A percentile compares a stretch with the other conserved stretches of the same genome.
These are phyloP conservation scores for Ceriops decandra DNA, from an alignment of 345 rosid species.

Conservation along the genomic window DNA sequence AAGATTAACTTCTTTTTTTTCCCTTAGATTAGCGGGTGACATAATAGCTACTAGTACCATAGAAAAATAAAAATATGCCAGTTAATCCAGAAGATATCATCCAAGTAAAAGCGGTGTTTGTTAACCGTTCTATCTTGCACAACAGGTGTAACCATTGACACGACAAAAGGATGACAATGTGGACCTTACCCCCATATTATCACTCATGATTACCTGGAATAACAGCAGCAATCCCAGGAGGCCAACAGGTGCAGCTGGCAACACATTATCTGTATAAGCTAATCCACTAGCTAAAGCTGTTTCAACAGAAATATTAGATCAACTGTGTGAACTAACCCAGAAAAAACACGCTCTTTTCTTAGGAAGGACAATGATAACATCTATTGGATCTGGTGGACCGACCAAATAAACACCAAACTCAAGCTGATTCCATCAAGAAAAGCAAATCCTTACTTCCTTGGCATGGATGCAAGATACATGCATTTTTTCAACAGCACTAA, in stretches of 20 bases:
- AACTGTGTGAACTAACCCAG: too few species aligned
- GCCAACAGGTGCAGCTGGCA: constrained; percentile 66
- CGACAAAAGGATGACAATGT: too few species aligned
- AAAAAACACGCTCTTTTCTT: too few species aligned
- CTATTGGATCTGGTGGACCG: neutral
- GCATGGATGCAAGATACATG: too few species aligned
- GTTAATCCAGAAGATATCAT: neutral
- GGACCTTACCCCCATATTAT: too few species aligned
- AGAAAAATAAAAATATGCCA: neutral
- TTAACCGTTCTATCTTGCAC: too few species aligned
- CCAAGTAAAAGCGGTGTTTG: neutral
- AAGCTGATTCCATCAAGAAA: neutral
- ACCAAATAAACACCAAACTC: neutral
- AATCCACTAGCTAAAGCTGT: constrained; percentile 65
- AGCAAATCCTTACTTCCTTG: neutral
- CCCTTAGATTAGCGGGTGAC: neutral
- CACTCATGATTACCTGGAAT: constrained; percentile 47
- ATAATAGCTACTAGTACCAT: neutral
- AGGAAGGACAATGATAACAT: neutral
- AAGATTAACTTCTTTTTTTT: neutral
- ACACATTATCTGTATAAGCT: constrained; percentile 52
- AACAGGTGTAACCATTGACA: too few species aligned
- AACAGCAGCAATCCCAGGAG: constrained; percentile 65
- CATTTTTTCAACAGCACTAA: too few species aligned
- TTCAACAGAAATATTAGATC: constrained; percentile 15